These are phyloP conservation scores for Trichosporon ovoides DNA, from an alignment of 1,284 basidiomycete genomes.

Conservation along the genomic window DNA sequence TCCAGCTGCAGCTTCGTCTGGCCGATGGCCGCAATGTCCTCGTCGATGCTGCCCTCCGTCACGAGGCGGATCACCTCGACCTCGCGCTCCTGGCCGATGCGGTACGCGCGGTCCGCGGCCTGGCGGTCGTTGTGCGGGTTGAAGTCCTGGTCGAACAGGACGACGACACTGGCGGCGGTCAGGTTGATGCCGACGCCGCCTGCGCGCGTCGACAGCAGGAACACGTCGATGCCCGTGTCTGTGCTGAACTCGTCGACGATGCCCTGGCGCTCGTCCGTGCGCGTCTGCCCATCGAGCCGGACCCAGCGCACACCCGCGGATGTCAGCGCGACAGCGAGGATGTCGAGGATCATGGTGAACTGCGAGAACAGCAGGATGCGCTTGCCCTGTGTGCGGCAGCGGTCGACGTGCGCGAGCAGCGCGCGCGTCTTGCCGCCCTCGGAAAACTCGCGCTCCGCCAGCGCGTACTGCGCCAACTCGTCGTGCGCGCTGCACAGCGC, in stretches of 20 bases:
- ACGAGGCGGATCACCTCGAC: conserved; percentile 78
- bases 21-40: conserved; percentile 87
- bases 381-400: conserved; percentile 66
- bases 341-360: conserved; percentile 94
- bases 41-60: conserved; percentile 86
- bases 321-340: conserved; percentile 79
- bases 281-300: conserved; percentile 88
- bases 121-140: conserved; percentile 84
- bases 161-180: conserved; percentile 85
- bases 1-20: conserved; percentile 85
- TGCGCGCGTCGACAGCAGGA: conserved; percentile 92
- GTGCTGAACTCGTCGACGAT: conserved; percentile 97
- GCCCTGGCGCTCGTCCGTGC: conserved; percentile 87
- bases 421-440: conserved; percentile 84
- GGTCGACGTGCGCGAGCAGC: conserved; percentile 65
- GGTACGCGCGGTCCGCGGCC: conserved; percentile 94
- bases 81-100: conserved; percentile 59
- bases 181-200: conserved; percentile 73
- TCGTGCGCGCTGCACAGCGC: conserved; percentile 67
- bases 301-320: conserved; percentile 71
- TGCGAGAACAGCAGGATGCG: conserved; percentile 91
- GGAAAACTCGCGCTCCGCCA: conserved; percentile 70
- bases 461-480: conserved; percentile 70
- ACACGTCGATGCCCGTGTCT: conserved; percentile 82
- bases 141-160: conserved; percentile 97